Conservation (phyloP, 169 alveolate species). For the Cryptosporidium viatorum region DNA sequence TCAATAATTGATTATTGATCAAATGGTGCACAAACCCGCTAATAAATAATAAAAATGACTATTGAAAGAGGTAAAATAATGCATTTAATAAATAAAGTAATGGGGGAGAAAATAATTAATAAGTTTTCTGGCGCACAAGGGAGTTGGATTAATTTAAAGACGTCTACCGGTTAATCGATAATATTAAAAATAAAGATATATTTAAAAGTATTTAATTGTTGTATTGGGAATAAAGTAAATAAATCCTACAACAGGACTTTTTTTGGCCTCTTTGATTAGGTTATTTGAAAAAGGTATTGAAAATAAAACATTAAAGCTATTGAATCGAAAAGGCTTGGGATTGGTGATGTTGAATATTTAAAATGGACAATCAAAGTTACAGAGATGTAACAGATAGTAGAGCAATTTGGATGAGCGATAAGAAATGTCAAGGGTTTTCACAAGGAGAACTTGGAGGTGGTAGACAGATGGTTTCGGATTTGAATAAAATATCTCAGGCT, state of each 20-base stretch:
- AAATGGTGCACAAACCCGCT: background rate
- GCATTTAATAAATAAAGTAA: background rate
- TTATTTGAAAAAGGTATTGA: background rate
- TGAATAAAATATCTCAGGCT: background rate
- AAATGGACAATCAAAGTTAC: constrained; percentile 23
- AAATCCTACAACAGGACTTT: background rate
- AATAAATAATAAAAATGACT: too few relatives aligned
- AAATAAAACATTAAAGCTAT: background rate
- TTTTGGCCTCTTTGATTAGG: background rate
- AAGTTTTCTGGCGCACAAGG: constrained; percentile 9
- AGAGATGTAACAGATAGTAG: constrained; percentile 6
- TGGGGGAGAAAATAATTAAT: background rate
- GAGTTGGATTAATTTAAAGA: constrained; percentile 6
- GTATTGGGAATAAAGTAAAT: background rate
- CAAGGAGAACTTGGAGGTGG: background rate
- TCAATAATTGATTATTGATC: background rate
- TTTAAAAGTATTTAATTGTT: background rate
- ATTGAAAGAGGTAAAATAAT: background rate
- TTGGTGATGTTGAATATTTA: constrained; percentile 20
- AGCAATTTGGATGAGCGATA: constrained; percentile 7
- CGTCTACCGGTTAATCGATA: constrained; percentile 17
- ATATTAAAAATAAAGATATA: background rate
- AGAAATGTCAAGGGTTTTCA: background rate
- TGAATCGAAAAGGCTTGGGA: background rate
- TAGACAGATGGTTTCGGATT: background rate